phyloP scores from a whole-genome alignment of 2,329 filamentous ascomycete species.

The Metarhizium anisopliae region DNA sequence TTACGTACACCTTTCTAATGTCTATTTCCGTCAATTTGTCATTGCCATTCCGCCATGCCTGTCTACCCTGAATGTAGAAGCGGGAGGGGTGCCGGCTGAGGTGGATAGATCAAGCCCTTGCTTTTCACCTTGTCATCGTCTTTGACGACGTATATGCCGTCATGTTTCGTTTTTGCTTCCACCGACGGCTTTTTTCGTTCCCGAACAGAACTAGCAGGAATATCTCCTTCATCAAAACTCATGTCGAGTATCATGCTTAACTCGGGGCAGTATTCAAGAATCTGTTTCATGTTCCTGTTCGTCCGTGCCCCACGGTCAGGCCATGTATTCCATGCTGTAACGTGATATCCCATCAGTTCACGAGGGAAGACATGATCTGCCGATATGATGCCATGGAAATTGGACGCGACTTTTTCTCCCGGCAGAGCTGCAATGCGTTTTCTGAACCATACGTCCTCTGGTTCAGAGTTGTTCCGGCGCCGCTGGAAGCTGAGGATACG shows the following conservation, averaged over 20 bases:
- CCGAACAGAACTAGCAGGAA: background rate
- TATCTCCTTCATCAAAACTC: conserved; percentile 40
- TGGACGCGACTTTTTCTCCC: conserved; percentile 36
- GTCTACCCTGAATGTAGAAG: background rate
- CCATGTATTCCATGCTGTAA: conserved; percentile 32
- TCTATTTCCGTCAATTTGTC: too few species aligned
- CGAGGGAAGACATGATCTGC: conserved; percentile 41
- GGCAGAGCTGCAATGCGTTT: conserved; percentile 37
- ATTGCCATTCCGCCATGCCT: too few species aligned
- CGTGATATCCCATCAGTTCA: conserved; percentile 46
- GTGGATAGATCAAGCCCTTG: background rate
- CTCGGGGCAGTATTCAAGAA: conserved; percentile 49
- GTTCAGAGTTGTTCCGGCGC: conserved; percentile 38
- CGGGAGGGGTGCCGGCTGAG: background rate
- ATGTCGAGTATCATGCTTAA: conserved; percentile 46
- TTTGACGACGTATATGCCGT: background rate
- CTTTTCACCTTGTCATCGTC: background rate
- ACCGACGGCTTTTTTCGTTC: background rate
- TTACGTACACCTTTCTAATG: too few species aligned
- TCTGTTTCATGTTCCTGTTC: conserved; percentile 29
- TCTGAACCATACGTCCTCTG: conserved; percentile 49
- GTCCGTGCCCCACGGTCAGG: conserved; percentile 39
- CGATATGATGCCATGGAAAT: conserved; percentile 32
- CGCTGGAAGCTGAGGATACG: conserved; percentile 38
- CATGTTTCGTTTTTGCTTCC: background rate